Conservation (phyloP, 179 eudicot genomes). For the Corrigiola litoralis region DNA sequence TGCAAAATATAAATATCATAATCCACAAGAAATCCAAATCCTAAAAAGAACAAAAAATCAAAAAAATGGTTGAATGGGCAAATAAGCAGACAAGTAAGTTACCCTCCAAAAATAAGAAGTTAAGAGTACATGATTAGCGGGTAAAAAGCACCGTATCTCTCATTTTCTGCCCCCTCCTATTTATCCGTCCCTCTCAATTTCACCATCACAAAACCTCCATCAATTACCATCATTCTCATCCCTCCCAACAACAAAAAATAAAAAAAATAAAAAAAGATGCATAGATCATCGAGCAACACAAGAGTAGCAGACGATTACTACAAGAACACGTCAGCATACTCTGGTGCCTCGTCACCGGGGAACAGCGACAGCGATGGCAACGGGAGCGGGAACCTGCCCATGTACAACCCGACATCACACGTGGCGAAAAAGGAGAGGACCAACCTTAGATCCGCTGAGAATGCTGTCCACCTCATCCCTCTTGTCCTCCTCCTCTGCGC, state of each 20-base stretch:
- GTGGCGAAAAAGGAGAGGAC: slow-evolving; percentile 49
- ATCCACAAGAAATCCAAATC: too few species aligned
- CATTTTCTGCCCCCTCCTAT: too few species aligned
- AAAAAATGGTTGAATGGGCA: too few species aligned
- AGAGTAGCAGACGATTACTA: slow-evolving; percentile 56
- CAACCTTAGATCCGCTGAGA: slow-evolving; percentile 57
- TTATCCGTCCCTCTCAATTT: too few species aligned
- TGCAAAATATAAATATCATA: too few species aligned
- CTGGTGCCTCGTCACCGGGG: slow-evolving; percentile 23
- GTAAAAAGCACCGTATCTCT: too few species aligned
- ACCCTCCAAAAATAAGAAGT: too few species aligned
- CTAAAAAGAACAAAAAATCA: too few species aligned
- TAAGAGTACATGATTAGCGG: too few species aligned
- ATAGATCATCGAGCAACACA: slow-evolving; percentile 57
- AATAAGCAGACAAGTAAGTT: too few species aligned
- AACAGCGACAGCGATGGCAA: background rate
- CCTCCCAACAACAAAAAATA: background rate
- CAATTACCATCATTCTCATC: too few species aligned
- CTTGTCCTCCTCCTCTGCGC: slow-evolving; percentile 55
- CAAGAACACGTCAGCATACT: slow-evolving; percentile 21
- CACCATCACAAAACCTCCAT: too few species aligned
- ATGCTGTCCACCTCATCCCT: slow-evolving; percentile 70
- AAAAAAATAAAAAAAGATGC: slow-evolving; percentile 33
- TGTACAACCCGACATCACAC: slow-evolving; percentile 48
- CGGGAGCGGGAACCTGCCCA: slow-evolving; percentile 28